A percentile compares a stretch with the other conserved stretches of the same genome.
Conservation (phyloP, 805 yeast genomes). For the Teunomyces tritomae region DNA sequence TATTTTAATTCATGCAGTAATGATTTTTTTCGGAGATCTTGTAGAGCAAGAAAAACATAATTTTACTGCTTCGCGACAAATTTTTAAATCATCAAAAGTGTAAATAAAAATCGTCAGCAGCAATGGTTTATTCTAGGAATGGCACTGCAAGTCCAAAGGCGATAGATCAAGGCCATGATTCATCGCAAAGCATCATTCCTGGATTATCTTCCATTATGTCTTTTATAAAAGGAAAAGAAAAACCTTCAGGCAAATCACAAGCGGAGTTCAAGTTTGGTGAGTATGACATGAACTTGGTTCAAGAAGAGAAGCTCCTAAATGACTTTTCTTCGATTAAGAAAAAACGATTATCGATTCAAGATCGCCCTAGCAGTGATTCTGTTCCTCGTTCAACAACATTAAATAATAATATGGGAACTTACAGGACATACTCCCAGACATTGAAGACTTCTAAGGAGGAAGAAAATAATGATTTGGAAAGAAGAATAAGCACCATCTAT, state of each 20-base stretch:
- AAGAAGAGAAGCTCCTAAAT: conserved; percentile 19
- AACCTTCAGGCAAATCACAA: background rate
- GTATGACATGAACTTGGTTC: conserved; percentile 2
- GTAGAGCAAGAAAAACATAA: background rate
- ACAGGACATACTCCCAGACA: conserved; percentile 18
- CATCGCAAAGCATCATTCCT: background rate
- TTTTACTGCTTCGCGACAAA: conserved; percentile 2
- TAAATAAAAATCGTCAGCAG: background rate
- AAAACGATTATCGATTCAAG: conserved; percentile 25
- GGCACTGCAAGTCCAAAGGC: background rate
- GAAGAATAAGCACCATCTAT: conserved; percentile 23
- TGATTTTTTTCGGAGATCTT: background rate
- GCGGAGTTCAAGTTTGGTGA: background rate
- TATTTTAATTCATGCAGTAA: background rate
- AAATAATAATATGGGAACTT: conserved; percentile 14
- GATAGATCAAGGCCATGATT: background rate
- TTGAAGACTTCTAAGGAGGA: conserved; percentile 18
- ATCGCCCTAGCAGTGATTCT: conserved; percentile 10
- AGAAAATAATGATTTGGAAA: conserved; percentile 26
- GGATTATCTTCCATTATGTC: background rate
- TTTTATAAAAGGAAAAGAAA: background rate
- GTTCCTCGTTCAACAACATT: conserved; percentile 28
- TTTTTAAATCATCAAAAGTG: background rate
- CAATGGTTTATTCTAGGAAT: conserved; percentile 1
- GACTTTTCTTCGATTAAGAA: conserved; percentile 27